phyloP scores from a whole-genome alignment of 345 rosid species.

The Aquilaria yunnanensis region DNA sequence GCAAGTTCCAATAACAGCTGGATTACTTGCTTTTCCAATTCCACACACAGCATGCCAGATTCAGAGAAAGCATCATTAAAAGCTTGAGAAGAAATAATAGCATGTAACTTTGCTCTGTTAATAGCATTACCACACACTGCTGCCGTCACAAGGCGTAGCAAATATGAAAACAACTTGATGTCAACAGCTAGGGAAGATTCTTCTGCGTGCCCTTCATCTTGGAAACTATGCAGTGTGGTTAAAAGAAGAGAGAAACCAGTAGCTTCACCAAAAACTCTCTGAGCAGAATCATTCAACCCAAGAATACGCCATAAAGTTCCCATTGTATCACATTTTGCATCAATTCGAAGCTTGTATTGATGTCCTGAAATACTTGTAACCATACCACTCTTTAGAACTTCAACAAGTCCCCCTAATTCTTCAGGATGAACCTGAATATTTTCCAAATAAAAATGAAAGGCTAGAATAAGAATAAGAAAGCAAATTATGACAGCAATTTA shows the following conservation, averaged over 20 bases:
- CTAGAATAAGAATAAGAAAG: neutral
- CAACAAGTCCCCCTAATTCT: constrained; percentile 84
- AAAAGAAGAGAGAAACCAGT: constrained; percentile 96
- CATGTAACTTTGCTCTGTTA: constrained; percentile 82
- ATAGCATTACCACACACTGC: constrained; percentile 73
- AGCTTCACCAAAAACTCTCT: constrained; percentile 92
- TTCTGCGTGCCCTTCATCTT: constrained; percentile 49
- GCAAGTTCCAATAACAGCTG: constrained; percentile 91
- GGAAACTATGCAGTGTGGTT: constrained; percentile 88
- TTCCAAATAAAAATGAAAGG: constrained; percentile 7
- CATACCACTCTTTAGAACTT: constrained; percentile 96
- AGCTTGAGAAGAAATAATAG: constrained; percentile 75
- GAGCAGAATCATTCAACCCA: constrained; percentile 78
- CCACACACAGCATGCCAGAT: constrained; percentile 93
- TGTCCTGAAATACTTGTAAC: constrained; percentile 80
- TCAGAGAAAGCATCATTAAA: constrained; percentile 88
- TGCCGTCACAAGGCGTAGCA: constrained; percentile 83
- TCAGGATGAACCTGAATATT: constrained; percentile 76
- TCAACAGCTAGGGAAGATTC: constrained; percentile 46
- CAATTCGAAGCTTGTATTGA: constrained; percentile 84
- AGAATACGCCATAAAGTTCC: constrained; percentile 95
- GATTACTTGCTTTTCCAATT: constrained; percentile 92
- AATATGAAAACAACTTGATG: constrained; percentile 75
- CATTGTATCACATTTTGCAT: constrained; percentile 97
- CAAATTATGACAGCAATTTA: neutral